Evolutionary conservation across 1,284 basidiomycete genomes (phyloP).

Genomic region (Apiotrichum mycotoxinovorans): DNA sequence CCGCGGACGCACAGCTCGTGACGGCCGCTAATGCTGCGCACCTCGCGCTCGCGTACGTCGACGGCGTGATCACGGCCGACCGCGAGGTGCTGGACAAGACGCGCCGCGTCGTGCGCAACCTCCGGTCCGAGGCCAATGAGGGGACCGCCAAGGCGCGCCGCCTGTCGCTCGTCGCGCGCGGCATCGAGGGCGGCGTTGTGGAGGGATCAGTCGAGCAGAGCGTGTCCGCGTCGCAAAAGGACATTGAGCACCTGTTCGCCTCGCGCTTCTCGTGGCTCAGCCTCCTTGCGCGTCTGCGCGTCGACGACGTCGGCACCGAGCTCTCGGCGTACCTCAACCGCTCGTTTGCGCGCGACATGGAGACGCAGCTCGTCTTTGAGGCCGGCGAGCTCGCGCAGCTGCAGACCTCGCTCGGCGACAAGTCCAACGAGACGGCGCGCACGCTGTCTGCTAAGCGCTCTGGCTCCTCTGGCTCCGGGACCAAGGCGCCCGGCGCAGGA

Average conservation of each 20-base stretch:
- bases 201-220: constrained; percentile 55
- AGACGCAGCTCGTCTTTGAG: constrained; percentile 68
- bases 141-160: constrained; percentile 31
- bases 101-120: constrained; percentile 18
- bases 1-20: constrained; percentile 18
- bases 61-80: constrained; percentile 25
- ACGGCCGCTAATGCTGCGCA: constrained; percentile 23
- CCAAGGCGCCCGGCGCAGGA: constrained; percentile 39
- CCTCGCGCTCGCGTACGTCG: constrained; percentile 27
- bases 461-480: not conserved
- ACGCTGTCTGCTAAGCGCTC: constrained; percentile 19
- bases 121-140: constrained; percentile 19
- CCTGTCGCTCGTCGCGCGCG: constrained; percentile 31
- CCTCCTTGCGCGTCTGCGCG: constrained; percentile 56
- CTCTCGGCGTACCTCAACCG: constrained; percentile 57
- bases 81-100: constrained; percentile 22
- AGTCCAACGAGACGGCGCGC: constrained; percentile 49
- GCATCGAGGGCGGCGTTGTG: constrained; percentile 47
- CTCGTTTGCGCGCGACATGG: constrained; percentile 64
- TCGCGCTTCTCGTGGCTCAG: constrained; percentile 63
- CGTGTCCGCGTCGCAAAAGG: constrained; percentile 54
- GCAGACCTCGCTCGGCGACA: constrained; percentile 55
- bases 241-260: constrained; percentile 58
- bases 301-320: constrained; percentile 67
- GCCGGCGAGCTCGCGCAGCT: constrained; percentile 62